These are phyloP conservation scores for Quercus robur DNA, from an alignment of 306 rosid species.

Conservation along the genomic window DNA sequence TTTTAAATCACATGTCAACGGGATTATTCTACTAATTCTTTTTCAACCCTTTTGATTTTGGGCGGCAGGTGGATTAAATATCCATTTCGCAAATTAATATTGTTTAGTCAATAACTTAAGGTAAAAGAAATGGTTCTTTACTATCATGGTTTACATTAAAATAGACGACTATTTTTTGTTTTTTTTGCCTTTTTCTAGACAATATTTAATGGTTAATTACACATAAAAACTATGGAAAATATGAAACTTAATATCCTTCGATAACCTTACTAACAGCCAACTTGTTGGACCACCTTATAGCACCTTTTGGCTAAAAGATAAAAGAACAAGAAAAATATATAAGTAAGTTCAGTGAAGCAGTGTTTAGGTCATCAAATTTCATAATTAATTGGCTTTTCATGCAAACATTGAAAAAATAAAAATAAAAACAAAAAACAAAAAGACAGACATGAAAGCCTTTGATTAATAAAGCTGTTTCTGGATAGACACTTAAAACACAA, in stretches of 20 bases:
- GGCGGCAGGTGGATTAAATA: slow-evolving; percentile 38
- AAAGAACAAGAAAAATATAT: background rate
- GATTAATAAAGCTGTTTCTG: slow-evolving; percentile 33
- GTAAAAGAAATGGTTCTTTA: background rate
- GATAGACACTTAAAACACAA: slow-evolving; percentile 31
- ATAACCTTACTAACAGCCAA: background rate
- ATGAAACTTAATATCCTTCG: background rate
- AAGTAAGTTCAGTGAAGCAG: background rate
- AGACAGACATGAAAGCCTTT: slow-evolving; percentile 30
- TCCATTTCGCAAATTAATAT: slow-evolving; percentile 17
- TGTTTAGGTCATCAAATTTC: slow-evolving; percentile 13
- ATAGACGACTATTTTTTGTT: background rate
- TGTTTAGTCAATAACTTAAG: background rate
- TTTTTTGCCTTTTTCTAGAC: background rate
- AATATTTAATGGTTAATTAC: background rate
- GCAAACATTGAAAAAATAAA: slow-evolving; percentile 9
- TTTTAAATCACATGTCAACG: slow-evolving; percentile 33
- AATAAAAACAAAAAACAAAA: background rate
- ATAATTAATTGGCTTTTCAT: slow-evolving; percentile 28
- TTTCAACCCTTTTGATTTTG: slow-evolving; percentile 35
- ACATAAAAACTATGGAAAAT: background rate
- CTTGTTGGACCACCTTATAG: background rate
- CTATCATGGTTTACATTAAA: background rate
- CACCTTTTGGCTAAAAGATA: background rate
- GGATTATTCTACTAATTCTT: slow-evolving; percentile 40